phyloP scores from a whole-genome alignment of 164 flowering plant genomes.

The Tinospora cordifolia region DNA sequence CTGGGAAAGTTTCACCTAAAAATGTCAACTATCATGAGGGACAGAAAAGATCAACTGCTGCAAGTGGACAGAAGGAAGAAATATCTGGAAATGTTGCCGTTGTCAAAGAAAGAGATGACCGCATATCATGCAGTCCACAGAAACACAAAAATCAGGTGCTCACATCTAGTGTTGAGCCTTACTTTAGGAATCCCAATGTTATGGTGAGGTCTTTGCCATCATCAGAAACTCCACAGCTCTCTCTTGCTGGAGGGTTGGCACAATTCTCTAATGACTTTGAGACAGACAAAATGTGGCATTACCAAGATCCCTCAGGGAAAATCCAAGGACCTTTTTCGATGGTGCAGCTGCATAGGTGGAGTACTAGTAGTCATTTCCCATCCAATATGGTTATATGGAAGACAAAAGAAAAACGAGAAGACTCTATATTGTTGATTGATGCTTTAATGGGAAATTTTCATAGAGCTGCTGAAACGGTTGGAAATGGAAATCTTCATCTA shows the following conservation, averaged over 20 bases:
- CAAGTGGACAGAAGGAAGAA: constrained; percentile 36
- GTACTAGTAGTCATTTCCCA: constrained; percentile 63
- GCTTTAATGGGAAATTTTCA: constrained; percentile 36
- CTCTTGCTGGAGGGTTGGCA: constrained; percentile 17
- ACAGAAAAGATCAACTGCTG: neutral
- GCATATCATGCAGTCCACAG: neutral
- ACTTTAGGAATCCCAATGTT: constrained; percentile 17
- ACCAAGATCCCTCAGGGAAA: constrained; percentile 71
- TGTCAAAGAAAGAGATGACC: constrained; percentile 12
- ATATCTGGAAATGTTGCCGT: constrained; percentile 32
- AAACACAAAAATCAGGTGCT: neutral
- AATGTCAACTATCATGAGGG: constrained; percentile 16
- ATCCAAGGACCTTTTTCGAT: constrained; percentile 86
- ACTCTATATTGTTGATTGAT: constrained; percentile 53
- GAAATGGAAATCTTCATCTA: neutral
- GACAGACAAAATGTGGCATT: constrained; percentile 68
- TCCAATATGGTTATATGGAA: constrained; percentile 61
- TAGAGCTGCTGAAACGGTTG: constrained; percentile 19
- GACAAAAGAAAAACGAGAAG: constrained; percentile 37
- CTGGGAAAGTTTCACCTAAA: constrained; percentile 9
- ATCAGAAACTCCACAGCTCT: constrained; percentile 24
- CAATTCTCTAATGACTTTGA: constrained; percentile 36
- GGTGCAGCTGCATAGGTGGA: constrained; percentile 74
- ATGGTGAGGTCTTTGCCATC: constrained; percentile 25
- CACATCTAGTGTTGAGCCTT: constrained; percentile 6